A percentile compares a stretch with the other conserved stretches of the same genome.
Conservation (phyloP, 208 protist species). For the Leptomonas seymouri region DNA sequence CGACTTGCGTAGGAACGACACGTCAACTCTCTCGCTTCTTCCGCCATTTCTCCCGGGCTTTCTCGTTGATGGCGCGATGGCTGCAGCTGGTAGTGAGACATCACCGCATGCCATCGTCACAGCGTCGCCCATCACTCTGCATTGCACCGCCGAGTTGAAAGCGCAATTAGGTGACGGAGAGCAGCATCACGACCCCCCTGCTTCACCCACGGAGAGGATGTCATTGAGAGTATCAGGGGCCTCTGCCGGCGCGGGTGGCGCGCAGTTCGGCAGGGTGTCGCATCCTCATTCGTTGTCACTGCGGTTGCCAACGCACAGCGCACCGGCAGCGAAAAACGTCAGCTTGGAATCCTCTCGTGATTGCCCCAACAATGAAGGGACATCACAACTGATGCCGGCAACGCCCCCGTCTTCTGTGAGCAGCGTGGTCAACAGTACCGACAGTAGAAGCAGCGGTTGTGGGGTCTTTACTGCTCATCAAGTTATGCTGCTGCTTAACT, state of each 20-base stretch:
- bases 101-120: neutral
- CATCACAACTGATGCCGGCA: too few species aligned
- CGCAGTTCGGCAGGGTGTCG: neutral
- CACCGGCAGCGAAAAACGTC: too few species aligned
- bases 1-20: neutral
- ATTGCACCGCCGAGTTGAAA: too few species aligned
- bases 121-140: neutral
- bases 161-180: neutral
- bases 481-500: slow-evolving; percentile 26
- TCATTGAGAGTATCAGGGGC: too few species aligned
- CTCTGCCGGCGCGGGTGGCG: neutral
- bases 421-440: neutral
- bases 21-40: neutral
- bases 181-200: neutral
- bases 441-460: neutral
- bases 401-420: too few species aligned
- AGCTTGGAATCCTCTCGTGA: too few species aligned
- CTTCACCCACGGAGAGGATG: neutral
- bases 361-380: too few species aligned
- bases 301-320: too few species aligned
- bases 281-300: neutral
- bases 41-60: neutral
- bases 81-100: neutral
- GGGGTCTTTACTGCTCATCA: slow-evolving; percentile 33
- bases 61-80: neutral